Evolutionary conservation across 495 filamentous ascomycete species (phyloP), one percentile per base, ranked within the genome.

Genomic region (Barbatosphaeria neglecta): DNA sequence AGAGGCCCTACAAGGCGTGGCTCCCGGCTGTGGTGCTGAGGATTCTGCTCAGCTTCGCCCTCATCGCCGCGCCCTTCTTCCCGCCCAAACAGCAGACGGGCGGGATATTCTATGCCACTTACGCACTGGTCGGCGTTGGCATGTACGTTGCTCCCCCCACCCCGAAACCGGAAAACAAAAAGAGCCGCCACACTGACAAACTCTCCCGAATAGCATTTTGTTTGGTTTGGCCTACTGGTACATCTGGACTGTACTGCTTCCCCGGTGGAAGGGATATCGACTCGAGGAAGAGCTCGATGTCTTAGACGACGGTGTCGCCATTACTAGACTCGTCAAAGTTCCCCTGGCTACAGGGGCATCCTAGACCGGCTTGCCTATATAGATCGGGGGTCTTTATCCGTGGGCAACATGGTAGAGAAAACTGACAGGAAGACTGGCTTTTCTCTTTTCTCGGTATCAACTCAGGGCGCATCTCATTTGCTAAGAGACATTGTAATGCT

Each of bases 1-100:
- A 71, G 10, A 65, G 83, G n/a, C 84, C 84, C 0, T 87, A 81
- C 61, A 79, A 76, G 43, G 83, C 81, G 0, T 87, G 81, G 77
- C 48, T 75, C 48, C 54, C 79, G 45, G 62, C 76, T 37, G 67
- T 75, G 10, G 61, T 68, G 47, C 51, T 76, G 8, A 59, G 69
- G 25, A 71, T 73, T 27, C 28, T 58, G 0, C 47, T 75, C 6
- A 73, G 68, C 17, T 20, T 75, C 6, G 62, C 66, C n/a, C 51
- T 78, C 10, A 49, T 82, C 20, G 64, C 67, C 19, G 73, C 76
- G 2, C 78, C 76, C 0, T 80, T 80, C 52, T 64, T 81, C 28
- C 70, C 70, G 16, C 66, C 67, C 10, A 66, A 77, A 38, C 63
- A 73, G 39, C 69, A 71, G 11, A 68, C 76, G 47, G 74, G 74